These are phyloP conservation scores for Phyllosticta capitalensis DNA, from an alignment of 2,329 filamentous ascomycete genomes.

Conservation along the genomic window DNA sequence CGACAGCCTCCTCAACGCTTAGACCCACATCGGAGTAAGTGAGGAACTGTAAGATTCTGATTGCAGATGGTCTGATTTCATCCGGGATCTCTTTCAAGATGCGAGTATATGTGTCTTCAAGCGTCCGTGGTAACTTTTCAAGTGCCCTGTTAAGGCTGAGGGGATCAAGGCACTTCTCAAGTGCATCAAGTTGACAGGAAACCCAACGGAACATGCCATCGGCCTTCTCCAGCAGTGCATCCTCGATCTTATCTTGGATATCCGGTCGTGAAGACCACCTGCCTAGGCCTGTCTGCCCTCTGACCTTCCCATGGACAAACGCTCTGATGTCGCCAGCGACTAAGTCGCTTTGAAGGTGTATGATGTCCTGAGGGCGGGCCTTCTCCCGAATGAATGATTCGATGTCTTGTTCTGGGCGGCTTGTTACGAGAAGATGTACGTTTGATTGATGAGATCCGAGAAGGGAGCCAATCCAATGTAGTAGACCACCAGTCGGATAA, in stretches of 20 bases:
- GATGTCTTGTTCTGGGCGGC: constrained; percentile 1
- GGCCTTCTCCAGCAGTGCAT: not conserved
- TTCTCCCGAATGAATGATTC: not conserved
- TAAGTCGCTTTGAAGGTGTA: not conserved
- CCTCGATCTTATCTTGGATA: not conserved
- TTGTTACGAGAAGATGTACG: not conserved
- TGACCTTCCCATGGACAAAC: not conserved
- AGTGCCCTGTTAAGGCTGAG: not conserved
- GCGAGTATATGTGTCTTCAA: constrained; percentile 12
- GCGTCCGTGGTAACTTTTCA: not conserved
- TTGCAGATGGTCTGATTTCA: not conserved
- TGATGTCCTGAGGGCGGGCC: not conserved
- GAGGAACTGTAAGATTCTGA: constrained; percentile 8
- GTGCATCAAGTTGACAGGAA: constrained; percentile 10
- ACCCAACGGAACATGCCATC: constrained; percentile 12
- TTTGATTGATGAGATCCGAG: too few relatives aligned
- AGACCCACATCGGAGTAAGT: not conserved
- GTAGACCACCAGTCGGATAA: not conserved
- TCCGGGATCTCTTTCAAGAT: not conserved
- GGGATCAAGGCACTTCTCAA: constrained; percentile 6
- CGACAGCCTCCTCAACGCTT: not conserved
- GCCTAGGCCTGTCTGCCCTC: not conserved
- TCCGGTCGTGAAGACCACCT: too few relatives aligned
- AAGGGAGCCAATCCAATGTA: too few relatives aligned
- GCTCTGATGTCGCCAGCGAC: not conserved